Evolutionary conservation across 768 basidiomycete genomes (phyloP), one percentile per base, ranked within the genome.

Genomic region (Termitomyces sp.): DNA sequence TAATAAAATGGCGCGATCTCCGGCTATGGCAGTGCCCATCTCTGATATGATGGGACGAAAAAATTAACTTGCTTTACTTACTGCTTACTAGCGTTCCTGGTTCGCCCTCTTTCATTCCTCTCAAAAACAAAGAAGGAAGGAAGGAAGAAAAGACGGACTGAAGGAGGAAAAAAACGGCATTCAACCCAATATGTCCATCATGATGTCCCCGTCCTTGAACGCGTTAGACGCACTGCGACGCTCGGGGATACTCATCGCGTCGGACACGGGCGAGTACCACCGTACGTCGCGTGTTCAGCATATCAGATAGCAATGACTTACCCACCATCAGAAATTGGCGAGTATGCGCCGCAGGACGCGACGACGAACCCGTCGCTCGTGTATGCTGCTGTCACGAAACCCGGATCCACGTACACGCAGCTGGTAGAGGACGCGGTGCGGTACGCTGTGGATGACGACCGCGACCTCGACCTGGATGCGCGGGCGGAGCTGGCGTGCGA

Each of bases 321-420:
- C 31, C 12, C 29, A 32, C 31, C n/a, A n/a, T 43, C 51, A 74
- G 73, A 68, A 56, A 71, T 74, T 29, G 62, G 54, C 20, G 64
- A 68, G 51, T 73, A 69, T 56, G 22, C 65, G 31, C 69, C 72
- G 24, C 60, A 61, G 9, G 72, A 75, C 55, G 72, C 74, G 13
- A 75, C 73, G 0, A 70, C 71, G 24, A 73, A 75, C 42, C 73
- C 72, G 6, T 74, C 73, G 2, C 65, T 74, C 2, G 67, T 74
- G 1, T 63, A 64, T 41, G 67, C 65, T 1, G 73, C 73, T 3
- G 65, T 73, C 2, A 67, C 64, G n/a, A 70, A 72, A 46, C 68
- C 69, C 1, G 32, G 32, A 1, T 8, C 8, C 10, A 65, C 71
- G 55, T 75, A 75, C 37, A 61, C 66, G 5, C 60, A 69, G 52